phyloP scores from a whole-genome alignment of 345 rosid species.

The Hibiscus tridactylites region DNA sequence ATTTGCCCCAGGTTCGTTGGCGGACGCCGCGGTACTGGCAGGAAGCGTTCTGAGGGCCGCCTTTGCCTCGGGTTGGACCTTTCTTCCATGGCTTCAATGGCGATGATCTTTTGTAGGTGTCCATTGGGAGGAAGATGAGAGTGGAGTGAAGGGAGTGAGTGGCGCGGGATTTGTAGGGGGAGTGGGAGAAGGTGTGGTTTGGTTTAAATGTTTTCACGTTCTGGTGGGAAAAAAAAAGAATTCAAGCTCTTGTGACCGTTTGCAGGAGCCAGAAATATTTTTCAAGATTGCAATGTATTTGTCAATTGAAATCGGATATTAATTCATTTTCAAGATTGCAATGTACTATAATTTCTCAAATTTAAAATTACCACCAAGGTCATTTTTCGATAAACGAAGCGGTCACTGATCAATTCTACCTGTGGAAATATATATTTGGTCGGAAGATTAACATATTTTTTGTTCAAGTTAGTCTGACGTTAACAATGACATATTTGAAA shows the following conservation, averaged over 20 bases:
- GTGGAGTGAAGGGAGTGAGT: neutral
- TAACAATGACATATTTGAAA: no score
- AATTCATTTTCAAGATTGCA: no score
- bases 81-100: slow-evolving; percentile 16
- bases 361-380: no score
- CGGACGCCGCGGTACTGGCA: slow-evolving; percentile 85
- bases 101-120: neutral
- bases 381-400: no score
- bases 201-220: slow-evolving; percentile 9
- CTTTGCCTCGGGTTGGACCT: slow-evolving; percentile 90
- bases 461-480: no score
- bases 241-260: neutral
- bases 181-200: neutral
- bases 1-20: slow-evolving; percentile 97
- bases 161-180: slow-evolving; percentile 6
- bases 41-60: slow-evolving; percentile 81
- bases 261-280: no score
- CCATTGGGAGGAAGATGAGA: neutral
- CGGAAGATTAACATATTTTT: no score
- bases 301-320: no score
- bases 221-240: neutral
- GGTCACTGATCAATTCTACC: no score
- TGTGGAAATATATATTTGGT: no score
- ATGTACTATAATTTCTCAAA: no score
- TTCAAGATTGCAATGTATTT: no score